Conservation (phyloP, 441 rosid species). For the Pelargonium myrrhifolium region DNA sequence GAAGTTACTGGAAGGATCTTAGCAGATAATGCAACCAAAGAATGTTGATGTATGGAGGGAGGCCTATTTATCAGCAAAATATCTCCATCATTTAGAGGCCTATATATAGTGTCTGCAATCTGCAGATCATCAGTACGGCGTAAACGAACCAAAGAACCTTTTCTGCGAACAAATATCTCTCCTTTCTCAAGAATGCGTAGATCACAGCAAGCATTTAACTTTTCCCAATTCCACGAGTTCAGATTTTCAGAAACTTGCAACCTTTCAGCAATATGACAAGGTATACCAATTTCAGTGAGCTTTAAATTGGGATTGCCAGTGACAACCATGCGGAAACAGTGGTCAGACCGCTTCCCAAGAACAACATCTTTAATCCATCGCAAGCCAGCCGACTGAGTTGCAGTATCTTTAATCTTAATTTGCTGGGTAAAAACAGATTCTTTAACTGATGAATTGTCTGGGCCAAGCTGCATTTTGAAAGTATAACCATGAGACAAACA, state of each 20-base stretch:
- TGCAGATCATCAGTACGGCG: conserved; percentile 43
- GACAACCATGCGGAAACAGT: conserved; percentile 85
- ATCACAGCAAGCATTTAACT: conserved; percentile 39
- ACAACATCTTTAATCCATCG: conserved; percentile 85
- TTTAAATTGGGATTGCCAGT: conserved; percentile 78
- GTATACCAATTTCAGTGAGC: conserved; percentile 81
- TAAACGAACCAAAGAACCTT: conserved; percentile 41
- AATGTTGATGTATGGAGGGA: conserved; percentile 92
- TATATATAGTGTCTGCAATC: conserved; percentile 51
- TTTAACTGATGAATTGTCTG: conserved; percentile 45
- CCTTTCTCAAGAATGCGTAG: conserved; percentile 58
- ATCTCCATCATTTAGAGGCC: conserved; percentile 76
- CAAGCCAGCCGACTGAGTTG: conserved; percentile 60
- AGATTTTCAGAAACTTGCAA: conserved; percentile 69
- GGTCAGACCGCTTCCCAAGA: conserved; percentile 82
- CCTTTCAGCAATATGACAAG: conserved; percentile 67
- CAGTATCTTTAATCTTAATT: conserved; percentile 34
- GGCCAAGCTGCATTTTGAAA: conserved; percentile 47
- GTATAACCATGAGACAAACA: conserved; percentile 14
- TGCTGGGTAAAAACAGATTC: conserved; percentile 35
- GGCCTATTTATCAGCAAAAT: conserved; percentile 76
- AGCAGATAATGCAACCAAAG: conserved; percentile 71
- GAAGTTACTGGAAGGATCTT: conserved; percentile 62
- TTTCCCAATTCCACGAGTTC: conserved; percentile 64
- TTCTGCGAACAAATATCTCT: conserved; percentile 53